Evolutionary conservation across 1,284 basidiomycete genomes (phyloP).

Genomic region (Tausonia pullulans): DNA sequence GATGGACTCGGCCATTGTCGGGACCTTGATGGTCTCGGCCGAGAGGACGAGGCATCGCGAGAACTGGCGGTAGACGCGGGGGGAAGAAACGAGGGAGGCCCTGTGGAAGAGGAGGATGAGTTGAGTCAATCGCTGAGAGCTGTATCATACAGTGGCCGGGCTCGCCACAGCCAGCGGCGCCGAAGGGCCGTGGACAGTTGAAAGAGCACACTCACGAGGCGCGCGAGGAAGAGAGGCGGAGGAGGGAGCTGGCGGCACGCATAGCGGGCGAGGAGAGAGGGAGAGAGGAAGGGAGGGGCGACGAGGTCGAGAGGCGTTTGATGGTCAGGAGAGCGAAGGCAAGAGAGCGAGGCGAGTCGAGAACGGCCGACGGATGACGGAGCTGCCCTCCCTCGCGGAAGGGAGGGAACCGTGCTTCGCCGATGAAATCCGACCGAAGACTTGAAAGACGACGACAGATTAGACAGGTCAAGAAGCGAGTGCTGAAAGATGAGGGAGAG

Average conservation of each 20-base stretch:
- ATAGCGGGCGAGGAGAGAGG: neutral
- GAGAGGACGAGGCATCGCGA: slow-evolving; percentile 2
- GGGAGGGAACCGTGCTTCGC: no score
- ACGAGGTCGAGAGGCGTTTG: neutral
- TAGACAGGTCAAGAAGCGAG: no score
- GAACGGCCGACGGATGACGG: neutral
- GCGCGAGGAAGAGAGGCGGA: slow-evolving; percentile 8
- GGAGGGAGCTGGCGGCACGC: slow-evolving; percentile 12
- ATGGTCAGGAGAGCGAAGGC: neutral
- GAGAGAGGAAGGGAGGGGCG: neutral
- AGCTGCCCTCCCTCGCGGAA: no score
- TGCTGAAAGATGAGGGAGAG: no score
- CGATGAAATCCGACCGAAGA: no score
- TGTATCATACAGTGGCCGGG: neutral
- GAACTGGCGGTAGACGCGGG: slow-evolving; percentile 4
- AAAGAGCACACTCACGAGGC: neutral
- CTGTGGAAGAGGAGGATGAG: neutral
- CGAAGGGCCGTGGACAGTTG: neutral
- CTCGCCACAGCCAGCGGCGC: neutral
- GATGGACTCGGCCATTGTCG: slow-evolving; percentile 98
- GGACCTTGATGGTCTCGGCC: slow-evolving; percentile 80
- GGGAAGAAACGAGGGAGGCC: neutral
- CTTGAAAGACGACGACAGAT: no score
- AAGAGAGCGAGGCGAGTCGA: neutral
- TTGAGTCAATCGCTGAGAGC: neutral